These are phyloP conservation scores for Cyberlindnera mississippiensis DNA, from an alignment of 805 yeast species.

Conservation along the genomic window DNA sequence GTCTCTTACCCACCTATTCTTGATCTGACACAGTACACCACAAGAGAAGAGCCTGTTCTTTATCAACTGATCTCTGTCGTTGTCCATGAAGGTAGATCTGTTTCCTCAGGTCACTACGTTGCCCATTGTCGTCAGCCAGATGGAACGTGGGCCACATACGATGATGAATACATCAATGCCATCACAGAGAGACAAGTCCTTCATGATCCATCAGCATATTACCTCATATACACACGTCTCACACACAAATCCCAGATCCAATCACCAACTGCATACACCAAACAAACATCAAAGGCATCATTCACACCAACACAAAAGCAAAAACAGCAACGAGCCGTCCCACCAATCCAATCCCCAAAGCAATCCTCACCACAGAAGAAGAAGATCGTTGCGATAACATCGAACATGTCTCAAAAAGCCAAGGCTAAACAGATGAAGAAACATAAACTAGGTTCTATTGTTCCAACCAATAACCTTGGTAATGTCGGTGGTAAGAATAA, in stretches of 20 bases:
- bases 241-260: conserved; percentile 42
- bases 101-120: conserved; percentile 89
- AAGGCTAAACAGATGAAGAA: conserved; percentile 10
- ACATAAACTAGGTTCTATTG: conserved; percentile 14
- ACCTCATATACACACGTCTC: conserved; percentile 75
- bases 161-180: conserved; percentile 81
- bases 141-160: conserved; percentile 90
- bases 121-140: conserved; percentile 91
- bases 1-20: conserved; percentile 76
- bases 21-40: conserved; percentile 64
- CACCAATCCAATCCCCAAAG: not conserved
- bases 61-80: conserved; percentile 81
- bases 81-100: conserved; percentile 91
- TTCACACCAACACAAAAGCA: not conserved
- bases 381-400: not conserved
- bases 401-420: conserved; percentile 4
- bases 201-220: conserved; percentile 86
- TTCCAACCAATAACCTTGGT: conserved; percentile 26
- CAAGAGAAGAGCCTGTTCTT: conserved; percentile 41
- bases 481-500: conserved; percentile 20
- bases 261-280: not conserved
- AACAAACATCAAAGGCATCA: not conserved
- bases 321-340: not conserved
- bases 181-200: conserved; percentile 71
- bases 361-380: not conserved